Evolutionary conservation across 2,329 filamentous ascomycete species (phyloP).

Genomic region (Sporothrix luriei): DNA sequence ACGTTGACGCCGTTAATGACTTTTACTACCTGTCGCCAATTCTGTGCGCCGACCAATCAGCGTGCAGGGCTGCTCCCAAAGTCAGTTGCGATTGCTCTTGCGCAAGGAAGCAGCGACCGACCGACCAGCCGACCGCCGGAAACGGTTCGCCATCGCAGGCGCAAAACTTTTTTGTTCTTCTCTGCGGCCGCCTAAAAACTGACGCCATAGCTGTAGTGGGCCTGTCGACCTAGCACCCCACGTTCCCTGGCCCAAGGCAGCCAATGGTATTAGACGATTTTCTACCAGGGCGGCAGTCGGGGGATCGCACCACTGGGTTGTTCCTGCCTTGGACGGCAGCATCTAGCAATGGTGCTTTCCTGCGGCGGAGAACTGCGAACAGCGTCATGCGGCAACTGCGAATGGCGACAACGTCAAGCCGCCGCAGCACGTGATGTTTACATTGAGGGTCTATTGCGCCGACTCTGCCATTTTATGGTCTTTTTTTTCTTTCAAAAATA

Average conservation of each 20-base stretch:
- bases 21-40: constrained; percentile 4
- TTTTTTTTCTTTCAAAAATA: background rate
- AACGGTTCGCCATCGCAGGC: background rate
- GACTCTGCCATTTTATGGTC: background rate
- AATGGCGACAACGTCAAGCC: background rate
- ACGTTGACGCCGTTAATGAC: background rate
- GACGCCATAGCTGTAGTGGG: constrained; percentile 36
- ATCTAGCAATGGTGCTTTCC: constrained; percentile 26
- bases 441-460: background rate
- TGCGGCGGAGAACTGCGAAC: background rate
- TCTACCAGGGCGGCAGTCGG: constrained; percentile 27
- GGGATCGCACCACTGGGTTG: constrained; percentile 12
- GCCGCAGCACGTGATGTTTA: constrained; percentile 10
- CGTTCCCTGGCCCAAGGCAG: background rate
- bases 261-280: constrained; percentile 32
- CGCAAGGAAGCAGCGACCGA: constrained; percentile 13
- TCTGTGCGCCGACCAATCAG: constrained; percentile 25
- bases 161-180: constrained; percentile 24
- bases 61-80: constrained; percentile 14
- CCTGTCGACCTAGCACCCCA: background rate
- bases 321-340: background rate
- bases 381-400: background rate
- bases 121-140: constrained; percentile 20
- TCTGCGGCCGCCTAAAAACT: constrained; percentile 32
- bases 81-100: background rate